Evolutionary conservation across 108 stramenopile species (phyloP), one percentile per base, ranked within the genome.

Genomic region (Nannochloropsis granulata): DNA sequence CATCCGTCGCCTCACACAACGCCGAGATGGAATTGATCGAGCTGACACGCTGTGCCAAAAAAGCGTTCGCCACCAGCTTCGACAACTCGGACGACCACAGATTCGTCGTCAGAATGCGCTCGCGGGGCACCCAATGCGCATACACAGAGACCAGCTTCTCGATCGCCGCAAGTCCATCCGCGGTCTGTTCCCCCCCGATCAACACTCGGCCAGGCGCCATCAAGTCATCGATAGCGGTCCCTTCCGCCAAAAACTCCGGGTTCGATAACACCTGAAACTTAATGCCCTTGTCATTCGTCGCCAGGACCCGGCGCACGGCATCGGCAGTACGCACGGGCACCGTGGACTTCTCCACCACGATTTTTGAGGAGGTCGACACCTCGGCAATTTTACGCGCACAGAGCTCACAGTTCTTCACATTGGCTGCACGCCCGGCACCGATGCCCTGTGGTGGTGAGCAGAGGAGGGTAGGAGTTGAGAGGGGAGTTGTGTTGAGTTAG

Each of bases 191-290:
- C 42, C 98, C 98, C 83, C 98, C 98, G 85, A 99, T 97, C 79
- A 99, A 90, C 21, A 99, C 98, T 83, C 98, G 97, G 86, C 94
- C 93, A 25, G 98, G 98, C 26, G 91, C 86, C 91, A 93, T 90
- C 78, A 99, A 93, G 90, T 99, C 98, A 34, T 88, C 86, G 79
- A 99, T 95, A 83, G 98, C 98, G 12, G 98, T 99, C 24, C 98
- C 98, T 89, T 99, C 98, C n/a, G 98, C 98, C 82, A 99, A 90
- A 90, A 99, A 99, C 94, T 99, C 98, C 45, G 98, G 98, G 89
- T 98, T 98, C 83, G 92, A 92, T 89, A 99, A 86, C 42, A 99
- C 97, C 89, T 97, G 94, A 85, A 98, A 98, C 43, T 96, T 94
- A 84, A 96, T 81, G 83, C 95, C 95, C 90, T 93, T 93, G 16